Base-by-base conservation (phyloP, 495 filamentous ascomycete genomes). In the Daldinia bambusicola region DNA sequence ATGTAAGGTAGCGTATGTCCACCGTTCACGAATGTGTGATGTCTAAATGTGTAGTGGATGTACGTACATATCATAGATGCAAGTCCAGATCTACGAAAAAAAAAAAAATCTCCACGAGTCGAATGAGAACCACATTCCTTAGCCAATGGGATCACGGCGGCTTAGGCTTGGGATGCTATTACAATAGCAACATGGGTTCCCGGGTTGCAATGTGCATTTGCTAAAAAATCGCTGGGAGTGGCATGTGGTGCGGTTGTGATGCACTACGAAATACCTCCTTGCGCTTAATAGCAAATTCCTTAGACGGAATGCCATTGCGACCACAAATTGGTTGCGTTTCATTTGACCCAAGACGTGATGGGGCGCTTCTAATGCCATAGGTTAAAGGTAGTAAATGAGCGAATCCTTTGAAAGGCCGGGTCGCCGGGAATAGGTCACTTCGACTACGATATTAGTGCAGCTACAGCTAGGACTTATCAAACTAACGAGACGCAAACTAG, bases 301-400 rank as follows among this genome's bases (percentile, higher is more conserved):
- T 56, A 53, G 43, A 55, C 55, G 60, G 70, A 61, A 65, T 69
- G 56, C 41, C 57, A 48, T 40, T 66, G 34, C 62, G 66, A 66
- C 70, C 26, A 58, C 52, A 66, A 61, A 66, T 69, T 68, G 70
- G 70, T 56, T 66, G 66, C 66, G 70, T 73, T 73, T 69, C 70
- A 69, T 66, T 69, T 69, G 66, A 63, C 34, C 57, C 51, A 38
- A 55, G 34, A 65, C 52, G 67, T 60, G 61, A 61, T 56, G 50
- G 40, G 40, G 52, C 61, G 57, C 48, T 43, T 55, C 61, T 58
- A 41, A 70, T 50, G 9, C 34, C 34, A 36, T 36, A 36, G 6
- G 6, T 10, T 36, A 36, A 36, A 36, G 34, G 34, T 36, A 36
- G 34, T 36, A 68, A 69, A 66, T 59, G 57, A 65, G 48, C 59